Evolutionary conservation across 2,329 filamentous ascomycete species (phyloP), one percentile per base, ranked within the genome.

Genomic region (Ascocoryne sarcoides): DNA sequence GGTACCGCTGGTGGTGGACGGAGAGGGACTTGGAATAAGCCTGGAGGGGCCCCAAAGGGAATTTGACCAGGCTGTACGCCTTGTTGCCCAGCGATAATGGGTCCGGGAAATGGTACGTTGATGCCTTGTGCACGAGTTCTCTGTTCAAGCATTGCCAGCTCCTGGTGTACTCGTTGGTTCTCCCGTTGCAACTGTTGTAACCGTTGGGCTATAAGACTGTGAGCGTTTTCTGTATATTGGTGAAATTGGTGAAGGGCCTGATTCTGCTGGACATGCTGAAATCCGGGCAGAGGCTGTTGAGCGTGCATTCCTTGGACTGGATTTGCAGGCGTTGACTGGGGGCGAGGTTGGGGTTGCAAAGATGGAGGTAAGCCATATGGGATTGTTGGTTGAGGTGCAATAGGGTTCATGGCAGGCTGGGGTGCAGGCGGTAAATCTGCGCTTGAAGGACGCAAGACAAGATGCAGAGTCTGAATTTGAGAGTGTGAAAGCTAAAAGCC

Each of bases 401-500:
- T 14, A 10, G 15, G 32, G 19, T 12, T 17, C 23, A 18, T 33
- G 31, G 42, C 40, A 23, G 37, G 16, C 32, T 10, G 20, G 10
- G 38, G 10, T 32, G 40, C 30, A 37, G 28, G 21, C 2, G 30
- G 26, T 19, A 29, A 18, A 36, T 56, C 50, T 44, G 40, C 21
- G 8, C 40, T 37, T 10, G 47, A 34, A 67, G 56, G 69, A 48
- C 70, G 62, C 32, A 76, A 58, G 16, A 75, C 71, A 9, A 76
- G 62, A 49, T 76, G 72, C 14, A 76, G 64, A 1, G 69, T 72
- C 44, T 75, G 70, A 40, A 66, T 62, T 33, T 72, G 66, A 29
- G 60, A 58, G 16, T 55, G 61, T 30, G 61, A 63, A 36, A 73
- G 56, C 69, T 73, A 44, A 26, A 32, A 29, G 32, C 10, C 26